Evolutionary conservation across 768 basidiomycete species (phyloP).

Genomic region (Cantharellus anzutake): DNA sequence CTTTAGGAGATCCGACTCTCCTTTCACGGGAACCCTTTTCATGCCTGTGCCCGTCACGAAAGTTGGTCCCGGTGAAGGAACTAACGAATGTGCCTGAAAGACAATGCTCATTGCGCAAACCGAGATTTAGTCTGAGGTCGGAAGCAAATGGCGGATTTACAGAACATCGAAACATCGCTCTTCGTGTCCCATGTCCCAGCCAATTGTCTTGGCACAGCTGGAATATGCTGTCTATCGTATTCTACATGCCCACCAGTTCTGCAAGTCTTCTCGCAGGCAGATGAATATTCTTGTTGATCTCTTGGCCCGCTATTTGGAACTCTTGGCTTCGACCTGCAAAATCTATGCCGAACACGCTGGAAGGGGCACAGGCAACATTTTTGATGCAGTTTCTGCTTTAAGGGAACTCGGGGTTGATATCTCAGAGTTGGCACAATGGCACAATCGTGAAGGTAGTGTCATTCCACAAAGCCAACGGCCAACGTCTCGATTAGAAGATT

Average conservation of each 20-base stretch:
- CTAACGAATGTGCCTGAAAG: background rate
- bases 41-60: background rate
- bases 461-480: background rate
- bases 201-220: background rate
- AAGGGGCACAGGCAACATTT: slow-evolving; percentile 26
- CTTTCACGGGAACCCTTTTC: background rate
- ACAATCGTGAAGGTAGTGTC: slow-evolving; percentile 29
- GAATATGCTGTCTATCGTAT: slow-evolving; percentile 16
- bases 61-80: background rate
- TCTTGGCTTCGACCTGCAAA: slow-evolving; percentile 47
- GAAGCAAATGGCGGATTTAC: too few relatives aligned
- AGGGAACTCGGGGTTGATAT: slow-evolving; percentile 56
- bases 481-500: background rate
- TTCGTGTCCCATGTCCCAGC: background rate
- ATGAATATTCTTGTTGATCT: slow-evolving; percentile 52
- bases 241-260: slow-evolving; percentile 60
- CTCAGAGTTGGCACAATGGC: slow-evolving; percentile 32
- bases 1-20: slow-evolving; percentile 21
- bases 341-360: slow-evolving; percentile 61
- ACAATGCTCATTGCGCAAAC: too few relatives aligned
- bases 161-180: background rate
- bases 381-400: slow-evolving; percentile 46
- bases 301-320: slow-evolving; percentile 49
- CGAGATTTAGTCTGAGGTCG: too few relatives aligned
- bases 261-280: slow-evolving; percentile 56